Evolutionary conservation across 2,329 filamentous ascomycete species (phyloP).

Genomic region (Stagonosporopsis vannaccii): DNA sequence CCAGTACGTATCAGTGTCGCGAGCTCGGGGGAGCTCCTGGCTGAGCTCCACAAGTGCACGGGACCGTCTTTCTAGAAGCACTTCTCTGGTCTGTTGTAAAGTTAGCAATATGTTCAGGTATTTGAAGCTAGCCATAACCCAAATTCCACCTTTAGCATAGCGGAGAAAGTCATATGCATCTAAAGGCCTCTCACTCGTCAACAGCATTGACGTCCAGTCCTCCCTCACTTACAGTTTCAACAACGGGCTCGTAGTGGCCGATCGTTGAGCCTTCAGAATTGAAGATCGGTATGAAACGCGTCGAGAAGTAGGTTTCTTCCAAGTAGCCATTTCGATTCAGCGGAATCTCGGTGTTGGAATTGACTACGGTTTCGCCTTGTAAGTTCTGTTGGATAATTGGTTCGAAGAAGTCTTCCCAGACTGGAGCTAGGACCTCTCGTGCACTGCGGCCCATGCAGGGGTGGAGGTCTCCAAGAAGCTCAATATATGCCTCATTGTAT

Average conservation of each 20-base stretch:
- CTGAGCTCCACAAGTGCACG: conserved; percentile 30
- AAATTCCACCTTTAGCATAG: too few relatives aligned
- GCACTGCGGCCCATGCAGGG: conserved; percentile 65
- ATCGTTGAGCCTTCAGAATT: conserved; percentile 73
- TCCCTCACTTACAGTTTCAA: conserved; percentile 69
- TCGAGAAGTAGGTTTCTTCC: conserved; percentile 81
- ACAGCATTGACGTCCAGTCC: too few relatives aligned
- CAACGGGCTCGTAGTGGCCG: conserved; percentile 77
- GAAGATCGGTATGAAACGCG: conserved; percentile 77
- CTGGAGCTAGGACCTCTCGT: conserved; percentile 74
- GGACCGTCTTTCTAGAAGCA: conserved; percentile 18
- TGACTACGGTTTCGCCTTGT: conserved; percentile 30
- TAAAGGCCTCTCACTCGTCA: neutral
- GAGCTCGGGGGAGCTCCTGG: conserved; percentile 74
- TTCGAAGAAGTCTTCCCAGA: conserved; percentile 54
- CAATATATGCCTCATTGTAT: conserved; percentile 49
- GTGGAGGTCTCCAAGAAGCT: conserved; percentile 49
- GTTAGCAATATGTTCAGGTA: conserved; percentile 5
- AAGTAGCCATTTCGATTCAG: conserved; percentile 70
- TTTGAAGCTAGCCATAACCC: neutral
- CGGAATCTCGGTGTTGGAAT: conserved; percentile 75
- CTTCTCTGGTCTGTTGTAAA: conserved; percentile 20
- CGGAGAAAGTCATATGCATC: too few relatives aligned
- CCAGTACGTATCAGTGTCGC: conserved; percentile 76
- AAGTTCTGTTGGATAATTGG: conserved; percentile 33